Conservation (phyloP, 2,329 filamentous ascomycete genomes). For the Botrytis byssoidea region DNA sequence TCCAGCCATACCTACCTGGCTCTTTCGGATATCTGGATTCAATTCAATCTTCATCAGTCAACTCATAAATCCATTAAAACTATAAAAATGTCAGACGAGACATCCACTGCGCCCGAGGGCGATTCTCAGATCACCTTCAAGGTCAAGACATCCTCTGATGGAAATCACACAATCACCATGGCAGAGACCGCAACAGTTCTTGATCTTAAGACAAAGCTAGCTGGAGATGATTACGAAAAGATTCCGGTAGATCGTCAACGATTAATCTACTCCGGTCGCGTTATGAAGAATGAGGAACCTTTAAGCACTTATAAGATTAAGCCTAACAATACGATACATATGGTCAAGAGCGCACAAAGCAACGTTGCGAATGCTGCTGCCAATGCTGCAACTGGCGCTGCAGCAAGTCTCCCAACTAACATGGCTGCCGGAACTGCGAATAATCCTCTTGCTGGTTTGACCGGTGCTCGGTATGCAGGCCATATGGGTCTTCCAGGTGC, state of each 20-base stretch:
- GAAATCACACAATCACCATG: conserved; percentile 80
- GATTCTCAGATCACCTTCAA: conserved; percentile 89
- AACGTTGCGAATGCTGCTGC: conserved; percentile 49
- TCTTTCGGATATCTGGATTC: background rate
- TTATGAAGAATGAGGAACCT: conserved; percentile 91
- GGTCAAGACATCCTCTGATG: conserved; percentile 93
- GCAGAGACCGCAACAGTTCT: conserved; percentile 71
- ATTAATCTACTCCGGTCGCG: conserved; percentile 94
- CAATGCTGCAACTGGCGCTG: conserved; percentile 43
- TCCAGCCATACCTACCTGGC: background rate
- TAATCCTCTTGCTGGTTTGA: conserved; percentile 86
- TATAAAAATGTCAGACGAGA: conserved; percentile 54
- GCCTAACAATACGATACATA: conserved; percentile 89
- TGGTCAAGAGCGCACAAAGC: conserved; percentile 94
- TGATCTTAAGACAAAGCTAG: conserved; percentile 87
- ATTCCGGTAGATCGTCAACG: conserved; percentile 86
- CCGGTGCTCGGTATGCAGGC: conserved; percentile 89
- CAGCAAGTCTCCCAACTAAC: conserved; percentile 67
- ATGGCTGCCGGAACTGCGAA: conserved; percentile 82
- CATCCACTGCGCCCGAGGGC: conserved; percentile 49
- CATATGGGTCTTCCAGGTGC: conserved; percentile 84
- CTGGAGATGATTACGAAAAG: conserved; percentile 77
- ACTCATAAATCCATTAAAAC: background rate
- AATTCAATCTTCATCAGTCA: background rate
- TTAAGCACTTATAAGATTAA: conserved; percentile 91